Conservation (phyloP, 2,329 filamentous ascomycete genomes). For the Apiospora pterosperma region DNA sequence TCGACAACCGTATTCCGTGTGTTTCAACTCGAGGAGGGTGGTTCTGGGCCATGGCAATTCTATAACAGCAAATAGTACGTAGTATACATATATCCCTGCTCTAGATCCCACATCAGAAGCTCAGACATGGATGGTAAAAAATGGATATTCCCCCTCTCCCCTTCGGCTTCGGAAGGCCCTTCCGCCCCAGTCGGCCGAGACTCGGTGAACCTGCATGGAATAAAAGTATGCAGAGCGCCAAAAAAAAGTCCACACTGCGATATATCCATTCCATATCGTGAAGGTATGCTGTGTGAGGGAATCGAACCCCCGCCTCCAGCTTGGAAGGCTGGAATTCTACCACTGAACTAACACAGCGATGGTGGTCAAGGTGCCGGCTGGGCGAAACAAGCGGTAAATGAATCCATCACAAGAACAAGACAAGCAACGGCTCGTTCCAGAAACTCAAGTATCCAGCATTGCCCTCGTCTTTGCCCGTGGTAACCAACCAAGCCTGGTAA, state of each 20-base stretch:
- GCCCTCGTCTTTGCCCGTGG: not conserved
- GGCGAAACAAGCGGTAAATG: too few relatives aligned
- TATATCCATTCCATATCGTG: too few relatives aligned
- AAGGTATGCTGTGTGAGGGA: not conserved
- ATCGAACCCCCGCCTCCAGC: not conserved
- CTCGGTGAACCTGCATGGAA: not conserved
- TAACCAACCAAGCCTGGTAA: not conserved
- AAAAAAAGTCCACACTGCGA: not conserved
- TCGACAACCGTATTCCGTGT: too few relatives aligned
- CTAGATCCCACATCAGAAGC: not conserved
- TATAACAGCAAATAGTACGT: too few relatives aligned
- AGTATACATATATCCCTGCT: not conserved
- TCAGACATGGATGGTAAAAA: not conserved
- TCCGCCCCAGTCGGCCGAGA: not conserved
- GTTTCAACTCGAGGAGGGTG: too few relatives aligned
- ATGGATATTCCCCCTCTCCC: not conserved
- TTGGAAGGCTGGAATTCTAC: conserved; percentile 2
- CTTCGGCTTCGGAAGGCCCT: not conserved
- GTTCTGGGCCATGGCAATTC: too few relatives aligned
- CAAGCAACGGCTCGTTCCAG: too few relatives aligned
- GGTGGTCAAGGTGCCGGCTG: too few relatives aligned
- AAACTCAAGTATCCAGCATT: not conserved
- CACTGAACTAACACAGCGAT: not conserved
- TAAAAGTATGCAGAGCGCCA: not conserved
- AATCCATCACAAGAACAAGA: too few relatives aligned